Evolutionary conservation across 305 asterid genomes (phyloP), one percentile per base, ranked within the genome.

Genomic region (Caryopteris hybrid): DNA sequence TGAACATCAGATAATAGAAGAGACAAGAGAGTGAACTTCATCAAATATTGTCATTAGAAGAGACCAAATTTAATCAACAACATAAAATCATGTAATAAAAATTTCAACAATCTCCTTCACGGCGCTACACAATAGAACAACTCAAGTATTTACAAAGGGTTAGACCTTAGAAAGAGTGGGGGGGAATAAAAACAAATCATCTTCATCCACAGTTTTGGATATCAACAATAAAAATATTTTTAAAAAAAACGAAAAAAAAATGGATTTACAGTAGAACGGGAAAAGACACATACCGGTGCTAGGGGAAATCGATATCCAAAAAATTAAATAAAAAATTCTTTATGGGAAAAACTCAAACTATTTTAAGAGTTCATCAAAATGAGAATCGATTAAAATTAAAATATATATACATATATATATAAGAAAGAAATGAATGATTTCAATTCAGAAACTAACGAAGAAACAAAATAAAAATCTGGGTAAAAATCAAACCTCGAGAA

Each of bases 1-100:
- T 8, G 60, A 70, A 38, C 68, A 65, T 23, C 60, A 46, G 13
- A 51, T 31, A 43, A 69, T 21, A 20, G 27, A 57, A 55, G 58
- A 64, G 10, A 23, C 57, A 13, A 43, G 29, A 75, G 29, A 75
- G 23, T 42, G 17, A 14, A 22, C 27, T 67, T 65, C 71, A 69
- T 36, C 25, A 42, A 50, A 48, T 42, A 45, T 31, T 57, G n/a
- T 25, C 16, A 14, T n/a, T n/a, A n/a, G 13, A 67, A 21, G 54
- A 41, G 31, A 16, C 20, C 34, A 46, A 46, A 18, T 34, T 22
- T 31, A 22, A 64, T 34, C 6, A 38, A 66, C n/a, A 29, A 34
- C 34, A 27, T 20, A 48, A 25, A 29, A 60, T 50, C 34, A 64
- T 14, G 58, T 33, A 21, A 55, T 20, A 14, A 22, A 21, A 56